Evolutionary conservation across 352 stramenopile species (phyloP), one percentile per base, ranked within the genome.

Genomic region (Nothophytophthora sp.): DNA sequence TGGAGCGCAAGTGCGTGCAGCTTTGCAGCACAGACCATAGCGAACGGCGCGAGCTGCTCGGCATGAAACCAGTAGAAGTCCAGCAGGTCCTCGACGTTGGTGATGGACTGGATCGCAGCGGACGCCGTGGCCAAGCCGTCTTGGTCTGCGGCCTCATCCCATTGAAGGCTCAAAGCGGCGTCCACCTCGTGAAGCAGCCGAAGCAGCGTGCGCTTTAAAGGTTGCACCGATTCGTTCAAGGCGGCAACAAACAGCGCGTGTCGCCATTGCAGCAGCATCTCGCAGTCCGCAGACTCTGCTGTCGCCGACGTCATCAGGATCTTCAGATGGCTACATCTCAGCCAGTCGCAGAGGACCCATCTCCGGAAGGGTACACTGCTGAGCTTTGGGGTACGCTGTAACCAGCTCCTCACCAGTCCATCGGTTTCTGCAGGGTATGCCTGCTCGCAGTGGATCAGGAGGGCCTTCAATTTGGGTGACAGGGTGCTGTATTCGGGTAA

Each of bases 401-500:
- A 34, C 69, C 69, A 79, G 18, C 47, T 39, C n/a, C 60, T 39
- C 13, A 73, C 20, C 39, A 76, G 32, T 0, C 6, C 36, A 55
- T 68, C 43, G 19, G 57, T 60, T 70, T 69, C 45, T 6, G 18
- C 29, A 23, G 38, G 25, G 38, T 67, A 70, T 63, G 33, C 24
- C 24, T 46, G n/a, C 27, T 59, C 36, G n/a, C 43, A 66, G 34
- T 64, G 77, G 5, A 39, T 36, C 39, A 86, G 28, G 35, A 86
- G 33, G 2, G 55, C 61, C 15, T 28, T 60, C 42, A 84, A 22
- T 43, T 74, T 55, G 9, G 44, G 13, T 13, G 22, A 45, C 3
- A 78, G 32, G 0, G 50, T 44, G 55, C 62, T 80, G 57, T 81
- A 84, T 57, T 81, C 70, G 23, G 63, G 57, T 19, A 86, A 44